Base-by-base conservation (phyloP, 2,329 filamentous ascomycete species). In the Epichloe festucae region DNA sequence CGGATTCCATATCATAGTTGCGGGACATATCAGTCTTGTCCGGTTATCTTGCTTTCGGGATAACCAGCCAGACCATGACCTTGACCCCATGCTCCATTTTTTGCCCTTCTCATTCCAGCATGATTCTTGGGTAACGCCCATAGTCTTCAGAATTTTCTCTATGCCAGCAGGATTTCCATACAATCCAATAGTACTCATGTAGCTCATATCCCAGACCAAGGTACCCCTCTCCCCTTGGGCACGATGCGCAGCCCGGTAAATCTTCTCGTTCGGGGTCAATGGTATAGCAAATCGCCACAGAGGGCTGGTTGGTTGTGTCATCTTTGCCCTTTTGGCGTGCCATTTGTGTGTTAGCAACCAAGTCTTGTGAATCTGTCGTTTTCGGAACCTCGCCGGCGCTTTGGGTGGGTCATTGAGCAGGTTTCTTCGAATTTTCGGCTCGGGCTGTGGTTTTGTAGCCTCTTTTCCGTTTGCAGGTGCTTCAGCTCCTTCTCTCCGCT, bases 291-390 rank as follows among this genome's bases (percentile, higher is more conserved):
- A 95, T 41, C 89, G 79, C 93, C 93, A 98, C n/a, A 93, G 68
- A 3, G 88, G 85, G 44, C 85, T 77, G 47, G 79, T 83, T 0
- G 87, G 85, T 7, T 80, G 76, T 0, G 89, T 89, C 87, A 98
- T 94, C 54, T 79, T 85, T 21, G 93, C 89, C 54, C 93, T 76
- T 67, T 98, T 98, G 2, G 91, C 84, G 68, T 95, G 90, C 78
- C 87, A 98, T 57, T 94, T 70, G 66, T 98, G 93, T 6, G 93
- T 97, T 0, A 93, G 93, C 15, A 98, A 73, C 89, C 91, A 96
- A 3, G 87, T 89, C 72, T 97, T 97, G 65, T 87, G 77, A 45
- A 84, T 72, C 64, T 97, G 91, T 35, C 93, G 82, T 68, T 89
- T 93, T 58, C 84, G 82, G 64, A 89, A 97, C 60, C 84, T 90